These are phyloP conservation scores for Vigna unguiculata DNA, from an alignment of 306 rosid genomes.

Conservation along the genomic window DNA sequence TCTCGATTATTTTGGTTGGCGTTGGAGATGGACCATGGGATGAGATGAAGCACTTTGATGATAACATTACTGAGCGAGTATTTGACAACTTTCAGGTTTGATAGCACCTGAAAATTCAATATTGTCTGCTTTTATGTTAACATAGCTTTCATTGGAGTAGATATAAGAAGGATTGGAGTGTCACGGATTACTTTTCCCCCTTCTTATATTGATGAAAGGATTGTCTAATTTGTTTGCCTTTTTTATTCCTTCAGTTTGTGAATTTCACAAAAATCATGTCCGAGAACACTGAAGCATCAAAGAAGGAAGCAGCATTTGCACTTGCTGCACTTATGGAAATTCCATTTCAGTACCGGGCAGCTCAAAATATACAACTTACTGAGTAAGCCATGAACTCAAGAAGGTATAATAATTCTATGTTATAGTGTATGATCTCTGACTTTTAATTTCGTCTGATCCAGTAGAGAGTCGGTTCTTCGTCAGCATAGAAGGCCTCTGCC, in stretches of 20 bases:
- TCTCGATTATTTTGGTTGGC: constrained; percentile 92
- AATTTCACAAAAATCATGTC: constrained; percentile 94
- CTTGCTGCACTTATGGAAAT: constrained; percentile 99
- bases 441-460: constrained; percentile 46
- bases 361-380: constrained; percentile 55
- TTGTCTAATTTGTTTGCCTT: constrained; percentile 15
- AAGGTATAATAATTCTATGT: constrained; percentile 9
- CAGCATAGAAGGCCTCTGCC: constrained; percentile 67
- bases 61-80: constrained; percentile 77
- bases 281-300: constrained; percentile 71
- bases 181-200: background rate
- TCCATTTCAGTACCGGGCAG: constrained; percentile 81
- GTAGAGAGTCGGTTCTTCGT: constrained; percentile 53
- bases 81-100: constrained; percentile 96
- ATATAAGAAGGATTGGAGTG: background rate
- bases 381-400: constrained; percentile 55
- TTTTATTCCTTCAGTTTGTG: constrained; percentile 71
- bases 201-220: constrained; percentile 7
- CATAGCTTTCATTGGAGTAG: constrained; percentile 1
- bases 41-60: constrained; percentile 85
- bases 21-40: constrained; percentile 99
- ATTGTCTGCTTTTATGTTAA: constrained; percentile 3
- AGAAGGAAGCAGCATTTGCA: constrained; percentile 91
- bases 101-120: constrained; percentile 25
- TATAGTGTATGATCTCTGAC: constrained; percentile 32